Evolutionary conservation across 495 filamentous ascomycete species (phyloP), one percentile per base, ranked within the genome.

Genomic region (Hypoxylon subgilvum): DNA sequence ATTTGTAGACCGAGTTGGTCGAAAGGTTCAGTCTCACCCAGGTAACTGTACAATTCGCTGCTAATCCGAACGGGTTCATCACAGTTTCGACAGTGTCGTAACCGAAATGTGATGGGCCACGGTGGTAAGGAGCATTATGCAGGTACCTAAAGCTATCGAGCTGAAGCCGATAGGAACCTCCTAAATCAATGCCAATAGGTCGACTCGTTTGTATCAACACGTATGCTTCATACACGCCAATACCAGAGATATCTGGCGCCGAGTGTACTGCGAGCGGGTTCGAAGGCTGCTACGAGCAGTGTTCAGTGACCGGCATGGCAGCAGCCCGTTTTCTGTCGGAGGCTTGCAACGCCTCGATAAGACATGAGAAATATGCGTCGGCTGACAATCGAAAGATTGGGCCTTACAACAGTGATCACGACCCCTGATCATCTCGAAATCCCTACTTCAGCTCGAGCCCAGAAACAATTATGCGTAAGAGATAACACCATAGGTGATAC

Each of bases 401-500:
- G 68, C 6, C 67, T 77, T 5, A 69, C 49, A 4, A 18, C 58
- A 6, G 67, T 72, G 30, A 48, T 70, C 28, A 52, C 89, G 17
- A 36, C 78, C 73, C 28, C 75, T 79, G 27, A 72, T 81, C 6
- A 70, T 75, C 63, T 75, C 31, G 68, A 72, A 10, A 53, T 75
- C 12, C 71, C 75, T 31, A 61, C 82, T 10, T 67, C 76, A 30
- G 76, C 68, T 8, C 74, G 81, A 44, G 84, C 82, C 16, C 67
- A 74, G 23, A 75, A 78, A 47, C 76, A 86, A 40, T 89, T 90
- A 61, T 73, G 78, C 16, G 79, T 90, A 22, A 68, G 73, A 32
- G 86, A 86, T 16, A 89, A 85, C 56, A 86, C 85, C 19, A 80
- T 88, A 42, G n/a, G n/a, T n/a, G n/a, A n/a, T n/a, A n/a, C n/a